These are phyloP conservation scores for Potentilla sterilis DNA, from an alignment of 306 rosid genomes.

Conservation along the genomic window DNA sequence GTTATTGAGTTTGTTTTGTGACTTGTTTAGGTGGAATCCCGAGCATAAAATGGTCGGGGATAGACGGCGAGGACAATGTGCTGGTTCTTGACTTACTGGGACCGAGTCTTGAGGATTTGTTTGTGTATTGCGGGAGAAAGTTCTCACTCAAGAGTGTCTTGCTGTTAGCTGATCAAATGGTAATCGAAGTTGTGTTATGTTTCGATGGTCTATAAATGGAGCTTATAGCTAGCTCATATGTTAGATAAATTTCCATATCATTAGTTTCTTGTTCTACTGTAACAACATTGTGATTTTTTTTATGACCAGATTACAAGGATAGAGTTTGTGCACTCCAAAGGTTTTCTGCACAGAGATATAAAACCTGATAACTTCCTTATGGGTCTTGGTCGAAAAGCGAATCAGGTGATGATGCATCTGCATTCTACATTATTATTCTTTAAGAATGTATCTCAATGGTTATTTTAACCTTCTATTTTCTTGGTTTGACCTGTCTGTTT, in stretches of 20 bases:
- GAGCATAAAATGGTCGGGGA: constrained; percentile 76
- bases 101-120: constrained; percentile 94
- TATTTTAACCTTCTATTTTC: constrained; percentile 9
- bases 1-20: background rate
- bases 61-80: constrained; percentile 77
- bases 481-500: constrained; percentile 1
- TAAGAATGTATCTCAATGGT: background rate
- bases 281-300: background rate
- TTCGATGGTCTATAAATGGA: constrained; percentile 12
- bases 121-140: constrained; percentile 82
- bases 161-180: constrained; percentile 97
- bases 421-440: background rate
- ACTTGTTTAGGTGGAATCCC: constrained; percentile 70
- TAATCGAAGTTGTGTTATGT: constrained; percentile 27
- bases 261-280: background rate
- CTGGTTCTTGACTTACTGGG: constrained; percentile 87
- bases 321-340: constrained; percentile 93
- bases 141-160: constrained; percentile 83
- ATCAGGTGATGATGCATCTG: constrained; percentile 56
- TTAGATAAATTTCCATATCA: background rate
- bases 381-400: constrained; percentile 99
- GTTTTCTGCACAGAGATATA: constrained; percentile 86
- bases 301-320: constrained; percentile 68
- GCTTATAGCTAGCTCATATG: background rate
- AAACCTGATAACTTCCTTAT: constrained; percentile 98